A percentile compares a stretch with the other conserved stretches of the same genome.
These are phyloP conservation scores for Fragilaria radians DNA, from an alignment of 108 stramenopile genomes.

Conservation along the genomic window DNA sequence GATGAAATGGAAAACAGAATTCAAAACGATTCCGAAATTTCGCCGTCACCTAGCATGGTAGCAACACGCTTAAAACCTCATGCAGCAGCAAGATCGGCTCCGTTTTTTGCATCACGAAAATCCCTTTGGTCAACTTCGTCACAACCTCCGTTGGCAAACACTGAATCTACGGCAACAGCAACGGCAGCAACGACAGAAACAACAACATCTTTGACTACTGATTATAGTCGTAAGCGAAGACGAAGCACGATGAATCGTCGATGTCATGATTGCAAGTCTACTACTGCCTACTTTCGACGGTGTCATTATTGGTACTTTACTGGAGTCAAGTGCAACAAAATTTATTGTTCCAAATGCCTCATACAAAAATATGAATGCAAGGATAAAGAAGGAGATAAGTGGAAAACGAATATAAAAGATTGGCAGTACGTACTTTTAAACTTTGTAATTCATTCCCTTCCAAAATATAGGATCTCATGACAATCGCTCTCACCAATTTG, in stretches of 20 bases:
- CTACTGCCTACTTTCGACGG: conserved; percentile 82
- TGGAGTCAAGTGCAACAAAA: conserved; percentile 3
- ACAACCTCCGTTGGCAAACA: neutral
- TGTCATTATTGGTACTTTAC: conserved; percentile 7
- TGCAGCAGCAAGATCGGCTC: no score
- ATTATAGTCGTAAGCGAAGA: neutral
- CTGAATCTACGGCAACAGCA: neutral
- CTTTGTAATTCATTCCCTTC: neutral
- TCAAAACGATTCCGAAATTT: no score
- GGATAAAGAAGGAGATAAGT: neutral
- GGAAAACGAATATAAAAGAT: neutral
- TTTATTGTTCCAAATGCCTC: neutral
- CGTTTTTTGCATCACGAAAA: no score
- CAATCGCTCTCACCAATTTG: neutral
- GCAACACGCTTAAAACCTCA: no score
- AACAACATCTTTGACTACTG: neutral
- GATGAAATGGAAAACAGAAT: no score
- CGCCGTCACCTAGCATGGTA: no score
- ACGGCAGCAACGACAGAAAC: neutral
- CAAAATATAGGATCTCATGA: neutral
- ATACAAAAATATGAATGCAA: neutral
- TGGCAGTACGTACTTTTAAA: neutral
- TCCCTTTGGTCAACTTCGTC: neutral
- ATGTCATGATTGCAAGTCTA: conserved; percentile 55
- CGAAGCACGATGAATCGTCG: conserved; percentile 15